Evolutionary conservation across 2,329 filamentous ascomycete species (phyloP).

Genomic region (Fusarium begoniae): DNA sequence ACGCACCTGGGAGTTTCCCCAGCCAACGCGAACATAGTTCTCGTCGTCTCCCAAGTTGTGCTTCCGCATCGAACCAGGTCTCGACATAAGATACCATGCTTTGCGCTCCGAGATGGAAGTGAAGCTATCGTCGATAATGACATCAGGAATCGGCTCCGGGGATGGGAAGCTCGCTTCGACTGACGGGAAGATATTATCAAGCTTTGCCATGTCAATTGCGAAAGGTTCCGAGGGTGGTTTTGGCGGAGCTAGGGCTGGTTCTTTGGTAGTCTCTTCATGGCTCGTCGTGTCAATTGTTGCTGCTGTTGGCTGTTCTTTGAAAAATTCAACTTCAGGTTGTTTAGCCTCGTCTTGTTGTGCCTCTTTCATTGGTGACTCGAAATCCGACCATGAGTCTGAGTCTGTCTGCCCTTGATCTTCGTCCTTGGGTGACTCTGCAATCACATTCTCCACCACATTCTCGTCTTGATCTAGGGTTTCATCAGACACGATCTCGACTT

Average conservation of each 20-base stretch:
- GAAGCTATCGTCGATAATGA: slow-evolving; percentile 62
- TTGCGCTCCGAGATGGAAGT: slow-evolving; percentile 66
- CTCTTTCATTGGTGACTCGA: slow-evolving; percentile 27
- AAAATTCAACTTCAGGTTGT: not conserved
- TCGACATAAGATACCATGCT: slow-evolving; percentile 71
- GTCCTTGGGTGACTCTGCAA: not conserved
- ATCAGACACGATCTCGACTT: not conserved
- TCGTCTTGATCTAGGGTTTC: not conserved
- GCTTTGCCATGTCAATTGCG: slow-evolving; percentile 47
- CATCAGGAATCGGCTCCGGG: slow-evolving; percentile 54
- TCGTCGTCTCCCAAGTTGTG: slow-evolving; percentile 67
- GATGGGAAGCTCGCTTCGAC: slow-evolving; percentile 39
- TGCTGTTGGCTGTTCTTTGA: not conserved
- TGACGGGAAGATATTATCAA: slow-evolving; percentile 48
- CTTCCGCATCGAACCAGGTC: slow-evolving; percentile 66
- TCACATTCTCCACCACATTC: not conserved
- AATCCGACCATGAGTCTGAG: slow-evolving; percentile 33
- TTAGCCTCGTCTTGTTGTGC: not conserved
- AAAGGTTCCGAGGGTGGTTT: slow-evolving; percentile 33
- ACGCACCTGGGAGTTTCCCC: slow-evolving; percentile 64
- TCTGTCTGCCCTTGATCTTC: not conserved
- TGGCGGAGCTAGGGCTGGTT: not conserved
- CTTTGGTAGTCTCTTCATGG: not conserved
- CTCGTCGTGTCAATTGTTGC: not conserved
- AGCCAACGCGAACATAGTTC: slow-evolving; percentile 67